phyloP scores from a whole-genome alignment of 2,329 filamentous ascomycete genomes.

The Sordariomycetes sp. region DNA sequence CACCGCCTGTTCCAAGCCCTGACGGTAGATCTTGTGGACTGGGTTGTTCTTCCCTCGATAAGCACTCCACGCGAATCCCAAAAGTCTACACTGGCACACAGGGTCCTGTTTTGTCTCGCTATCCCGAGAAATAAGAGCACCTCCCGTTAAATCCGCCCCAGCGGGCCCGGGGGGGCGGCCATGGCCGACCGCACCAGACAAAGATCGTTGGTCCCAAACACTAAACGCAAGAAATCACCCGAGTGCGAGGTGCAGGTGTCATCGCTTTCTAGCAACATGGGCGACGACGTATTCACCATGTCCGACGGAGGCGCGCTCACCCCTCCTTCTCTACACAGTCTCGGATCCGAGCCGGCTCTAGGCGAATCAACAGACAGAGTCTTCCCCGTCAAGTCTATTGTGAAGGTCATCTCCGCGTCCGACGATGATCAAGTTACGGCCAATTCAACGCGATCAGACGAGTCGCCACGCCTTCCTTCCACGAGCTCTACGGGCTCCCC shows the following conservation, averaged over 20 bases:
- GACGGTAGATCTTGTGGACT: too few species aligned
- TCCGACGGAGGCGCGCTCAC: background rate
- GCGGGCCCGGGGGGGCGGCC: background rate
- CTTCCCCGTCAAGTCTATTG: conserved; percentile 2
- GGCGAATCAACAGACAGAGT: background rate
- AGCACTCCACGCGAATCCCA: too few species aligned
- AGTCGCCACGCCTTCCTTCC: background rate
- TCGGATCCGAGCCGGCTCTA: background rate
- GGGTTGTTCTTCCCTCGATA: too few species aligned
- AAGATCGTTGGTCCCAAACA: background rate
- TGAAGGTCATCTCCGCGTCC: background rate
- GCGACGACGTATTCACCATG: background rate
- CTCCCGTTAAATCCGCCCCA: background rate
- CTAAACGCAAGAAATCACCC: background rate
- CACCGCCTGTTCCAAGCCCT: too few species aligned
- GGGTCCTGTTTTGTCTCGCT: too few species aligned
- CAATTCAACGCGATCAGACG: background rate
- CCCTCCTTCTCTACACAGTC: background rate
- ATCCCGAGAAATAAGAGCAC: too few species aligned
- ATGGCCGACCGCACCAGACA: background rate
- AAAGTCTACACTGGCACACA: too few species aligned
- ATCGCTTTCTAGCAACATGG: background rate
- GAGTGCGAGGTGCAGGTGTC: background rate
- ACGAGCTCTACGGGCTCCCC: too few species aligned
- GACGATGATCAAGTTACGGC: background rate